phyloP scores from a whole-genome alignment of 1,284 basidiomycete genomes.

The Schizophyllum commune region DNA sequence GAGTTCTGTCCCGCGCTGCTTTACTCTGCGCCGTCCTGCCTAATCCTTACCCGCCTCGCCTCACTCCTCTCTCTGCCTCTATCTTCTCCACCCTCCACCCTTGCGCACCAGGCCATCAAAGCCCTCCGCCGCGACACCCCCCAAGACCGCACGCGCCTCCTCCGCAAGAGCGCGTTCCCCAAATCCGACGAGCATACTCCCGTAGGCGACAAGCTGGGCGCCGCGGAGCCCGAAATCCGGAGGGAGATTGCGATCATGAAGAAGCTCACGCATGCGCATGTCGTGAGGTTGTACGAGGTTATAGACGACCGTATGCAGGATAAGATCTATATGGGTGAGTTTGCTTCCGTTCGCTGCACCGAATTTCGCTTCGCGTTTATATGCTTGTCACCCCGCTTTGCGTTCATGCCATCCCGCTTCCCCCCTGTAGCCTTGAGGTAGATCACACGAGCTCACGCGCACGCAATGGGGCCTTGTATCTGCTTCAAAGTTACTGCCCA shows the following conservation, averaged over 20 bases:
- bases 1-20: background rate
- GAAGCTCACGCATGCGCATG: conserved; percentile 86
- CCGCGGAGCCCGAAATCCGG: conserved; percentile 75
- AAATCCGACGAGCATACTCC: conserved; percentile 38
- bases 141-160: background rate
- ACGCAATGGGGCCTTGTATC: too few species aligned
- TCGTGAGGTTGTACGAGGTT: conserved; percentile 89
- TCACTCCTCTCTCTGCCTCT: too few species aligned
- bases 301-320: conserved; percentile 90
- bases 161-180: background rate
- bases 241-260: conserved; percentile 99
- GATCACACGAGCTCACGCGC: too few species aligned
- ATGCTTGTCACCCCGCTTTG: conserved; percentile 1
- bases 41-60: too few species aligned
- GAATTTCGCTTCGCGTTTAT: too few species aligned
- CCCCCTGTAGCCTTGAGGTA: too few species aligned
- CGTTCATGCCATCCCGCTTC: background rate
- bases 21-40: too few species aligned
- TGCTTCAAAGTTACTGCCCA: too few species aligned
- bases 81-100: too few species aligned
- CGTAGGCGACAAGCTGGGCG: conserved; percentile 54
- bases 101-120: background rate
- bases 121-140: background rate
- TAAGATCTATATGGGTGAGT: conserved; percentile 90
- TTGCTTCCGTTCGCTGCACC: too few species aligned